Evolutionary conservation across 345 rosid genomes (phyloP).

Genomic region (Hypericum perforatum): DNA sequence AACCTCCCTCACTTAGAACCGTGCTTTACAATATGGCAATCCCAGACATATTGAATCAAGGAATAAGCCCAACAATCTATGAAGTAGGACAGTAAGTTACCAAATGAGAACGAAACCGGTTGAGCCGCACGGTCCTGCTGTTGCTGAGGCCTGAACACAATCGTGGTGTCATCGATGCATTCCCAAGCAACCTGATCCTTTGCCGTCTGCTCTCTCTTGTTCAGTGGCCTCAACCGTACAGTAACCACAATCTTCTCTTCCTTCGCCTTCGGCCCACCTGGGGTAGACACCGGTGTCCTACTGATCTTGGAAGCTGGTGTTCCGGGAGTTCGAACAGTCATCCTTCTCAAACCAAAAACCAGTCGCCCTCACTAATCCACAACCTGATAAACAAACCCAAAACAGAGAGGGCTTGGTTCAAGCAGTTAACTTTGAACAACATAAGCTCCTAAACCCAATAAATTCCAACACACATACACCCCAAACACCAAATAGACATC

Average conservation of each 20-base stretch:
- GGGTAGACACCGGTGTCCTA: constrained; percentile 57
- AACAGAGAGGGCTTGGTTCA: no score
- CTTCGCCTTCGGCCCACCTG: constrained; percentile 41
- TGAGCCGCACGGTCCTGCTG: constrained; percentile 73
- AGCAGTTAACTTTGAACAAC: no score
- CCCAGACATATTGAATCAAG: not conserved
- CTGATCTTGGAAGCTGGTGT: constrained; percentile 74
- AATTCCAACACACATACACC: no score
- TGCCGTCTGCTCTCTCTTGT: constrained; percentile 73
- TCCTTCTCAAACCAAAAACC: constrained; percentile 3
- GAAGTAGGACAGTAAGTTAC: constrained; percentile 24
- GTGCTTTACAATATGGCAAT: not conserved
- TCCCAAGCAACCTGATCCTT: constrained; percentile 96
- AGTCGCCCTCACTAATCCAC: no score
- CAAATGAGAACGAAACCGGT: constrained; percentile 70
- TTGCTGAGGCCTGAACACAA: constrained; percentile 47
- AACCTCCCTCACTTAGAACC: constrained; percentile 10
- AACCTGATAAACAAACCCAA: no score
- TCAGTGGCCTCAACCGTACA: constrained; percentile 81
- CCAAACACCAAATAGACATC: no score
- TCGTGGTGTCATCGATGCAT: constrained; percentile 74
- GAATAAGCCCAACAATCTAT: no score
- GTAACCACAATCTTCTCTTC: constrained; percentile 99
- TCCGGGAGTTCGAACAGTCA: constrained; percentile 64
- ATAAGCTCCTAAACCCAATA: no score